Conservation (phyloP, 768 basidiomycete genomes). For the Hypholoma sublateritium region DNA sequence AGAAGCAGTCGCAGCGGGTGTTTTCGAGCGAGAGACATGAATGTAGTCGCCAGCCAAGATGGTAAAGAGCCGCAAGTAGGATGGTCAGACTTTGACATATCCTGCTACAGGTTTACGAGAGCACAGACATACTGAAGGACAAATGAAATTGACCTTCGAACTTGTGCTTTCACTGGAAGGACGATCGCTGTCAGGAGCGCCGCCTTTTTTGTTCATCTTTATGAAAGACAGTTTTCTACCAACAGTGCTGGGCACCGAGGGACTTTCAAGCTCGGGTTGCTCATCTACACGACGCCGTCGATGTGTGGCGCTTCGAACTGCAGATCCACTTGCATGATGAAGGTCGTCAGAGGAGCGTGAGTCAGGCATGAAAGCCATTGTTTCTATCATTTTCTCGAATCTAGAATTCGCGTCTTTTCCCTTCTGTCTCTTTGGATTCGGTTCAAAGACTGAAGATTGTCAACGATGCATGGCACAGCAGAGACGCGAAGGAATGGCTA, state of each 20-base stretch:
- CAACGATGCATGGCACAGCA: neutral
- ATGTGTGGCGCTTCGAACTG: neutral
- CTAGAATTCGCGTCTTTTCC: constrained; percentile 42
- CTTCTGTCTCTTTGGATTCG: constrained; percentile 46
- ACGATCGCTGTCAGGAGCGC: neutral
- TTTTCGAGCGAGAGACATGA: constrained; percentile 42
- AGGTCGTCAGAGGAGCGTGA: constrained; percentile 1
- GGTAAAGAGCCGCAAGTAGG: constrained; percentile 40
- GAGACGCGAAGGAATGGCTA: neutral
- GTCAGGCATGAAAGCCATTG: constrained; percentile 41
- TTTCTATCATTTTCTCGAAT: constrained; percentile 68
- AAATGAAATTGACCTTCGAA: constrained; percentile 16
- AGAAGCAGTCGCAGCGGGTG: constrained; percentile 50
- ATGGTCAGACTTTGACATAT: constrained; percentile 9
- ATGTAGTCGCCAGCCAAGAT: constrained; percentile 54
- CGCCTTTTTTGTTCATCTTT: constrained; percentile 33
- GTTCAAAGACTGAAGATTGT: constrained; percentile 7
- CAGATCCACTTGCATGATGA: neutral
- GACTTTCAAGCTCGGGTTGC: constrained; percentile 22
- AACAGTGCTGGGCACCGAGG: constrained; percentile 30
- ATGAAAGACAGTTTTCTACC: constrained; percentile 42
- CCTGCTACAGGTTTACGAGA: constrained; percentile 2
- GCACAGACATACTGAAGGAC: neutral
- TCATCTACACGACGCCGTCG: neutral
- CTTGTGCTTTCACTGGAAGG: constrained; percentile 13